Evolutionary conservation across 768 basidiomycete genomes (phyloP).

Genomic region (Suillus weaverae): DNA sequence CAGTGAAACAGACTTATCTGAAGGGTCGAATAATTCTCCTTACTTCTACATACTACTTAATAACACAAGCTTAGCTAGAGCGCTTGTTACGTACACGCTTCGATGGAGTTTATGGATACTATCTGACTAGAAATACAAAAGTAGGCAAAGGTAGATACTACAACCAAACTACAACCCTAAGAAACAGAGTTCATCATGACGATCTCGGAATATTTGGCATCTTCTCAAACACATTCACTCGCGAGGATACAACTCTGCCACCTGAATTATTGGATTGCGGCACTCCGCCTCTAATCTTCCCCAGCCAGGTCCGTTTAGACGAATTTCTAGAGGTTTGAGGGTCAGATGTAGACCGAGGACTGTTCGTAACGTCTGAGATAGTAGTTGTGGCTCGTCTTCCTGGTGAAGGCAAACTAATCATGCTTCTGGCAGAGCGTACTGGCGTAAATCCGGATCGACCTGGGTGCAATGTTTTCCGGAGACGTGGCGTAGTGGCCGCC

Average conservation of each 20-base stretch:
- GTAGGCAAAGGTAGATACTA: slow-evolving; percentile 19
- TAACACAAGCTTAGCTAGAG: background rate
- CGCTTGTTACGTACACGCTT: background rate
- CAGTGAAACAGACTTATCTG: background rate
- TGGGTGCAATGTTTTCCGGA: slow-evolving; percentile 56
- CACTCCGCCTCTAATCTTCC: slow-evolving; percentile 57
- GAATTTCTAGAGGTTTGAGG: slow-evolving; percentile 34
- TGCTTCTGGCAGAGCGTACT: slow-evolving; percentile 46
- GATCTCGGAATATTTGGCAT: background rate
- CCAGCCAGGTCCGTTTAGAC: slow-evolving; percentile 68
- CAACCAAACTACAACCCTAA: slow-evolving; percentile 13
- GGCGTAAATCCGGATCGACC: slow-evolving; percentile 74
- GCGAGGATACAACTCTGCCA: background rate
- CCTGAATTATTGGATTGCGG: slow-evolving; percentile 15
- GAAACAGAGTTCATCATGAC: slow-evolving; percentile 4
- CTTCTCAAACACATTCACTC: slow-evolving; percentile 19
- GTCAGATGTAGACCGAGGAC: slow-evolving; percentile 42
- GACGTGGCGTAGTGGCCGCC: slow-evolving; percentile 55
- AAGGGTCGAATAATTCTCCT: background rate
- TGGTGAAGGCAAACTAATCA: slow-evolving; percentile 43
- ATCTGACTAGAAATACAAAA: slow-evolving; percentile 10
- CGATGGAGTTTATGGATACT: background rate
- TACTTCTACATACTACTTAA: background rate
- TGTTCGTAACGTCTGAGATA: slow-evolving; percentile 68
- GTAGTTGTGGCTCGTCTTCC: slow-evolving; percentile 43